A percentile compares a stretch with the other conserved stretches of the same genome.
These are phyloP conservation scores for Diaporthe longicolla DNA, from an alignment of 2,329 filamentous ascomycete species.

Conservation along the genomic window DNA sequence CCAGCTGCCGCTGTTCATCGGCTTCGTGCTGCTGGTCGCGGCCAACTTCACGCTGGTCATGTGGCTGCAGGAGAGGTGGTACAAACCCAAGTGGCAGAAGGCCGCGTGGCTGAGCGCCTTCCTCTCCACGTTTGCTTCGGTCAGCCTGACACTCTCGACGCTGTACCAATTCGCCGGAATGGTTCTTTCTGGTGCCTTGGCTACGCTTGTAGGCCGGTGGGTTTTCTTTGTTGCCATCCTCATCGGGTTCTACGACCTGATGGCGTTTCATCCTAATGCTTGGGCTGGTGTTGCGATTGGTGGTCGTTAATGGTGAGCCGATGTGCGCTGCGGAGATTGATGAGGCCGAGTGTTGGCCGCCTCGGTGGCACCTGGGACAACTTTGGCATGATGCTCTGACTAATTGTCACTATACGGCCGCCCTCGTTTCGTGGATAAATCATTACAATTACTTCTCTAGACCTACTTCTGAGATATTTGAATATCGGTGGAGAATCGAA, in stretches of 20 bases:
- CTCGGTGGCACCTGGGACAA: background rate
- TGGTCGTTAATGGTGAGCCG: background rate
- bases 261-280: conserved; percentile 35
- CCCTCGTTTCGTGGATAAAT: background rate
- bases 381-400: no score
- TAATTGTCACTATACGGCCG: no score
- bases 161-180: conserved; percentile 20
- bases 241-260: conserved; percentile 22
- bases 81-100: conserved; percentile 27
- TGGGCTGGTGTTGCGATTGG: conserved; percentile 32
- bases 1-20: conserved; percentile 15
- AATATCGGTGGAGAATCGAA: background rate
- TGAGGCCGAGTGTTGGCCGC: no score
- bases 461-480: background rate
- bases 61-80: conserved; percentile 31
- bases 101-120: conserved; percentile 25
- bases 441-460: background rate
- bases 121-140: conserved; percentile 4
- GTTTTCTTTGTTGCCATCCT: conserved; percentile 22
- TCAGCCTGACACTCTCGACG: conserved; percentile 25
- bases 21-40: conserved; percentile 16
- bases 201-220: conserved; percentile 23
- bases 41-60: conserved; percentile 14
- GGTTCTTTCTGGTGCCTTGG: conserved; percentile 5
- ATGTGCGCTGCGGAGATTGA: background rate